Conservation (phyloP, 2,329 filamentous ascomycete genomes). For the Apiospora aurea region DNA sequence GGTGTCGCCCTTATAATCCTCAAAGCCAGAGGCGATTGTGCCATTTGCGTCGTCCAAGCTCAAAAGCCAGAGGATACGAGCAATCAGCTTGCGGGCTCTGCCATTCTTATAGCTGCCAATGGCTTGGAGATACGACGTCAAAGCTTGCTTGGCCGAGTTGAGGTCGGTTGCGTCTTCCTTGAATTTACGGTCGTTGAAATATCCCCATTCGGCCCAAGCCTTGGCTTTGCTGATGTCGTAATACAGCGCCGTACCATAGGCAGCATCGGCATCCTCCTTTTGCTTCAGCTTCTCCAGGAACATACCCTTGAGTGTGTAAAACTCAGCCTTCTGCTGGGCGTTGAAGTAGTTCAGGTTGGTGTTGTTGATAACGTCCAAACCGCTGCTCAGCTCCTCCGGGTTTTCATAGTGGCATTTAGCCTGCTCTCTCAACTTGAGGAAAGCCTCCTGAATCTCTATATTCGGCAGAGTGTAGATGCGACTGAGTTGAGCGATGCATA, state of each 20-base stretch:
- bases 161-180: slow-evolving; percentile 87
- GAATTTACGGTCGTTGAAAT: slow-evolving; percentile 96
- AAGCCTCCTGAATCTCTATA: slow-evolving; percentile 99
- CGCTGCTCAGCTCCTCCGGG: slow-evolving; percentile 86
- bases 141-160: slow-evolving; percentile 84
- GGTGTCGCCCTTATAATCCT: slow-evolving; percentile 96
- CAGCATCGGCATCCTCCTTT: slow-evolving; percentile 89
- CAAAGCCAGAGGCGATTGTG: slow-evolving; percentile 83
- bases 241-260: slow-evolving; percentile 93
- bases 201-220: slow-evolving; percentile 99
- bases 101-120: slow-evolving; percentile 96
- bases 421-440: slow-evolving; percentile 97
- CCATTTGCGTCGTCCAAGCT: slow-evolving; percentile 91
- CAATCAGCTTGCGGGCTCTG: slow-evolving; percentile 92
- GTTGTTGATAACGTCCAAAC: slow-evolving; percentile 98
- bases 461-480: slow-evolving; percentile 98
- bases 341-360: slow-evolving; percentile 99
- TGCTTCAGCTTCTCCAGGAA: slow-evolving; percentile 94
- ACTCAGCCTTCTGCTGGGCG: slow-evolving; percentile 94
- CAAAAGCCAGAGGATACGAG: slow-evolving; percentile 92
- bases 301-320: slow-evolving; percentile 99
- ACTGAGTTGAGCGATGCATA: slow-evolving; percentile 96
- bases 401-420: slow-evolving; percentile 99
- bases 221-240: slow-evolving; percentile 96
- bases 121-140: slow-evolving; percentile 96